Evolutionary conservation across 139 green algal genomes (phyloP).

Genomic region (Chlorella sp.): DNA sequence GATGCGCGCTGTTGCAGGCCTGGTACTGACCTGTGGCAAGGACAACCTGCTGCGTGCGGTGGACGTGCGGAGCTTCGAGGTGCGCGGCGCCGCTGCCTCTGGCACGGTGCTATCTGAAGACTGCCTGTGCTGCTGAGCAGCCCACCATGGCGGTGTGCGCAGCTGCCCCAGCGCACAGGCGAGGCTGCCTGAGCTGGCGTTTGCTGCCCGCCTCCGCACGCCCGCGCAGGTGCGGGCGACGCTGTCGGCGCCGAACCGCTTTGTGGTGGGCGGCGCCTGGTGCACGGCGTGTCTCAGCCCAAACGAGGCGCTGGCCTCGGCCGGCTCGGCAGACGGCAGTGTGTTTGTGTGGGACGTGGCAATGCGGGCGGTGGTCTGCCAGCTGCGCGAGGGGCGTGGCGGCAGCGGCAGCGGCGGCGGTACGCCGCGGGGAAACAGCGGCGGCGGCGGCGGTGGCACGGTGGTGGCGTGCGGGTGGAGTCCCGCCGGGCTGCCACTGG

Average conservation of each 20-base stretch:
- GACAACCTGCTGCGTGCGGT: constrained; percentile 52
- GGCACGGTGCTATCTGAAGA: too few relatives aligned
- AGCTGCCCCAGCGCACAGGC: too few relatives aligned
- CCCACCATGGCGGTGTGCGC: too few relatives aligned
- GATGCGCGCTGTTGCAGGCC: constrained; percentile 15
- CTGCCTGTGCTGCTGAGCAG: too few relatives aligned
- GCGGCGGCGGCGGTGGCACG: too few relatives aligned
- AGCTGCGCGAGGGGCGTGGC: constrained; percentile 6
- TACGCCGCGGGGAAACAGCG: constrained; percentile 5
- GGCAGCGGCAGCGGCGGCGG: too few relatives aligned
- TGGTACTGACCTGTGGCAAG: constrained; percentile 50
- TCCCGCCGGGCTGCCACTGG: constrained; percentile 35
- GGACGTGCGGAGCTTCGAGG: constrained; percentile 37
- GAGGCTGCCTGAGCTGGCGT: neutral
- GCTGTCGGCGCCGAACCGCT: constrained; percentile 34
- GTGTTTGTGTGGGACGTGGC: constrained; percentile 53
- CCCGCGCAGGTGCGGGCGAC: constrained; percentile 34
- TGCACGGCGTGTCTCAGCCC: constrained; percentile 31
- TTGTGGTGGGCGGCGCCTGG: constrained; percentile 41
- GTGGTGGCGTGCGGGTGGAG: constrained; percentile 33
- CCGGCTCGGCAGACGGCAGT: constrained; percentile 42
- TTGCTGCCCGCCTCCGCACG: neutral
- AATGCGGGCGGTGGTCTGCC: neutral
- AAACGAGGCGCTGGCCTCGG: constrained; percentile 39
- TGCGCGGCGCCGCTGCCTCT: constrained; percentile 1